phyloP scores from a whole-genome alignment of 2,329 filamentous ascomycete species.

The Alternaria arborescens region DNA sequence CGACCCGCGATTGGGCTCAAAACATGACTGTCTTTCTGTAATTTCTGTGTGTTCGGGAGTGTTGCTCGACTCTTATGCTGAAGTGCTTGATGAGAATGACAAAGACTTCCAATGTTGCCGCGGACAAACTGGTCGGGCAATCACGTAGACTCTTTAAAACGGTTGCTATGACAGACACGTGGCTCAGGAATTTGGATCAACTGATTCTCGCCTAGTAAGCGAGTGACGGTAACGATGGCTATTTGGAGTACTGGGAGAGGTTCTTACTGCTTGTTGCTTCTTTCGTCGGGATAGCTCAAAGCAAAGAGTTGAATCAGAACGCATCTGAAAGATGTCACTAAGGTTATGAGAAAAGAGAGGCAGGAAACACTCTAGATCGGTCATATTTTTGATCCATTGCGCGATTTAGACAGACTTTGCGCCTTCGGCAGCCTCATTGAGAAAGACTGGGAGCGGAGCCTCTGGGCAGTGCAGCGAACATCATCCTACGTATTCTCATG shows the following conservation, averaged over 20 bases:
- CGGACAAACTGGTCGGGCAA: neutral
- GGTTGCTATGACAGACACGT: neutral
- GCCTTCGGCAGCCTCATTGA: neutral
- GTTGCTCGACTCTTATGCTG: neutral
- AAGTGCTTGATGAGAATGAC: neutral
- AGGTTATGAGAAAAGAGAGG: neutral
- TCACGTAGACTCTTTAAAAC: neutral
- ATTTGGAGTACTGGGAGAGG: neutral
- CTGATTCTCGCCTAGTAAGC: neutral
- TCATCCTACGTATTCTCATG: neutral
- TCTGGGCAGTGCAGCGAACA: neutral
- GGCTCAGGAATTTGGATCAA: neutral
- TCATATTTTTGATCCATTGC: neutral
- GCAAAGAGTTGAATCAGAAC: neutral
- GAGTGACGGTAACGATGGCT: neutral
- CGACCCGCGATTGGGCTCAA: neutral
- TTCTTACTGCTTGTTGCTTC: neutral
- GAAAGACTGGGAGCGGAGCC: neutral
- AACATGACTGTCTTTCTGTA: neutral
- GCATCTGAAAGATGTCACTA: neutral
- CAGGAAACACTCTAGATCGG: neutral
- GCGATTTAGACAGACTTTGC: neutral
- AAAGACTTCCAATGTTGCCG: neutral
- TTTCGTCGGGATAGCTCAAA: neutral
- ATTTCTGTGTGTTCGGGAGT: too few species aligned